Evolutionary conservation across 1,284 basidiomycete genomes (phyloP).

Genomic region (Naganishia sp.): DNA sequence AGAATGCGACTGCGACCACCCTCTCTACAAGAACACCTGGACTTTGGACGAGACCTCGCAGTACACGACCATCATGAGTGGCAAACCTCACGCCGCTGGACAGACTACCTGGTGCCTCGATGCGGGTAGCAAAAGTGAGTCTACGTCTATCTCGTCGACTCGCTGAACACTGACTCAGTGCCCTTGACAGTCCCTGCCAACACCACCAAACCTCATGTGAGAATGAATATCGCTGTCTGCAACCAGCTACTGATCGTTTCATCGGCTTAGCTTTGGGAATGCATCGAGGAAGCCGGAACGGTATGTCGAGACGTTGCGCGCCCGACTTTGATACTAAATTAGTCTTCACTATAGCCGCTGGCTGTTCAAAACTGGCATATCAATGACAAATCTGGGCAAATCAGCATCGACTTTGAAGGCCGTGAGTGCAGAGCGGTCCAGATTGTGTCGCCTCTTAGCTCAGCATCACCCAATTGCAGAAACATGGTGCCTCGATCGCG

Average conservation of each 20-base stretch:
- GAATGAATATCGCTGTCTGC: not conserved
- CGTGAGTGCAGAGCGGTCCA: not conserved
- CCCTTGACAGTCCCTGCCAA: not conserved
- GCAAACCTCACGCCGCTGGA: not conserved
- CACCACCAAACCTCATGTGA: not conserved
- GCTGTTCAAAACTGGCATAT: slow-evolving; percentile 13
- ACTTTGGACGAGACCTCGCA: not conserved
- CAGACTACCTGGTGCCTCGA: slow-evolving; percentile 7
- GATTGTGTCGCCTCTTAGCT: too few relatives aligned
- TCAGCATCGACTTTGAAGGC: slow-evolving; percentile 3
- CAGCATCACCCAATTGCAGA: not conserved
- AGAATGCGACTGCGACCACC: slow-evolving; percentile 4
- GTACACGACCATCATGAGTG: not conserved
- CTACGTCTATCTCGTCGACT: too few relatives aligned
- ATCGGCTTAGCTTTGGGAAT: not conserved
- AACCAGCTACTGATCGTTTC: not conserved
- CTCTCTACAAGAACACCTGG: slow-evolving; percentile 1
- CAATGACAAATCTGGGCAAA: not conserved
- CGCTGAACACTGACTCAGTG: not conserved
- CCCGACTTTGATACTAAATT: not conserved
- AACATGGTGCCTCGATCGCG: slow-evolving; percentile 6
- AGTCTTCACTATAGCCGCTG: not conserved
- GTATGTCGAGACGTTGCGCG: not conserved
- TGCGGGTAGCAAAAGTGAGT: not conserved
- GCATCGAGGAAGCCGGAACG: not conserved